Percentiles rank a stretch among this genome's conserved stretches.
phyloP scores from a whole-genome alignment of 441 rosid species.

The Adansonia grandidieri region DNA sequence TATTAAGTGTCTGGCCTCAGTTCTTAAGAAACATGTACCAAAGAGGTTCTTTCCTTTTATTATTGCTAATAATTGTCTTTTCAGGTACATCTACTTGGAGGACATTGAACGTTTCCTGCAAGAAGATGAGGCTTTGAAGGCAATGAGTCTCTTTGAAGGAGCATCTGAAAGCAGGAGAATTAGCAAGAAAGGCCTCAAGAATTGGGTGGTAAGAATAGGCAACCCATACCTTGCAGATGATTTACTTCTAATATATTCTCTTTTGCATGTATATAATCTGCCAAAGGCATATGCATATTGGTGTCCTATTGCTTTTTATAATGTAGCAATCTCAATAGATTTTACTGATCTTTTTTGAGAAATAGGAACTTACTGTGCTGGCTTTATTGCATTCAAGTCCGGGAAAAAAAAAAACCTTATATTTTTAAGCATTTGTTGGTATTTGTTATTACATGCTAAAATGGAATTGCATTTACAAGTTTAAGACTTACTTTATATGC shows the following conservation, averaged over 20 bases:
- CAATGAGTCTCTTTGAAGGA: constrained; percentile 56
- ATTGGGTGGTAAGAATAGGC: constrained; percentile 61
- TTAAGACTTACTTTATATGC: not conserved
- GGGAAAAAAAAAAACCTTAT: not conserved
- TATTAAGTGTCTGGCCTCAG: not conserved
- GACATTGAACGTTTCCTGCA: constrained; percentile 56
- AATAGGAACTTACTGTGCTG: not conserved
- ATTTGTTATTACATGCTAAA: not conserved
- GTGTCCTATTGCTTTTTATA: not conserved
- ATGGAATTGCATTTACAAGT: not conserved
- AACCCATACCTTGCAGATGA: not conserved
- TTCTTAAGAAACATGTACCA: not conserved
- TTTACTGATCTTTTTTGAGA: not conserved
- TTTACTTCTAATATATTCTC: constrained; percentile 6
- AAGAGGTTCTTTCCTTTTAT: not conserved
- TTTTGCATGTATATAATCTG: not conserved
- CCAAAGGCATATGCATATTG: not conserved
- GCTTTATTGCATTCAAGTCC: not conserved
- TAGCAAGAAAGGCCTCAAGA: constrained; percentile 56
- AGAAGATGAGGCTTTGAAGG: constrained; percentile 56
- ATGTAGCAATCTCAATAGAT: constrained; percentile 1
- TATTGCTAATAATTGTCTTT: constrained; percentile 2
- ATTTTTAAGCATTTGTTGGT: not conserved
- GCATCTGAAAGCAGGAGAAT: constrained; percentile 47
- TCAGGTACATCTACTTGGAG: constrained; percentile 49